phyloP scores from a whole-genome alignment of 148 eudicot genomes.

The Cornus controversa region DNA sequence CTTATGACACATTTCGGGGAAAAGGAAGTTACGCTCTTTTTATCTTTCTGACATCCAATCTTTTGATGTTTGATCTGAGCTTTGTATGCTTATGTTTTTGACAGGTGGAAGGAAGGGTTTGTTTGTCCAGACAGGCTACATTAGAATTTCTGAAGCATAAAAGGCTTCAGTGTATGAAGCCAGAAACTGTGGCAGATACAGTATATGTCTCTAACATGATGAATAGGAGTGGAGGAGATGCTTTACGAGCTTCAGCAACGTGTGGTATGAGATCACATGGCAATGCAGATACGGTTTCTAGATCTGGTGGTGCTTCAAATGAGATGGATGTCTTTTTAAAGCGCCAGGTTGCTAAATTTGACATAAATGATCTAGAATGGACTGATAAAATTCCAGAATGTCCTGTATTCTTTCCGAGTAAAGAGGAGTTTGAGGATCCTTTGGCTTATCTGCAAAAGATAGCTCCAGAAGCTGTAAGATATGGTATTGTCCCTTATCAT shows the following conservation, averaged over 20 bases:
- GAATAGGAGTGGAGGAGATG: constrained; percentile 76
- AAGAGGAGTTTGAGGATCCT: constrained; percentile 92
- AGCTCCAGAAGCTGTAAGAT: constrained; percentile 87
- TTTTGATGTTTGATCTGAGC: neutral
- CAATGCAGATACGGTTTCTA: constrained; percentile 30
- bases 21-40: neutral
- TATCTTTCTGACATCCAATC: neutral
- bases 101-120: constrained; percentile 90
- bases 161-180: constrained; percentile 73
- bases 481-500: constrained; percentile 41
- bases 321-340: constrained; percentile 42
- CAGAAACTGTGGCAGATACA: constrained; percentile 32
- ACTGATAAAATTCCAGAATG: constrained; percentile 72
- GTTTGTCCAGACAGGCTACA: constrained; percentile 68
- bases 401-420: constrained; percentile 76
- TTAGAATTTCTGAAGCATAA: constrained; percentile 78
- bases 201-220: constrained; percentile 35
- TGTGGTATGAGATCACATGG: constrained; percentile 48
- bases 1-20: neutral
- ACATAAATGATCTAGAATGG: constrained; percentile 64
- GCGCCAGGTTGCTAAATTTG: constrained; percentile 58
- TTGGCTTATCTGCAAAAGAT: constrained; percentile 82
- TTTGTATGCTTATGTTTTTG: constrained; percentile 6
- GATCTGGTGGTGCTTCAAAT: constrained; percentile 28
- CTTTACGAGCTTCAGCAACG: constrained; percentile 67